These are phyloP conservation scores for Pythium phragmitis DNA, from an alignment of 352 stramenopile species.

Conservation along the genomic window DNA sequence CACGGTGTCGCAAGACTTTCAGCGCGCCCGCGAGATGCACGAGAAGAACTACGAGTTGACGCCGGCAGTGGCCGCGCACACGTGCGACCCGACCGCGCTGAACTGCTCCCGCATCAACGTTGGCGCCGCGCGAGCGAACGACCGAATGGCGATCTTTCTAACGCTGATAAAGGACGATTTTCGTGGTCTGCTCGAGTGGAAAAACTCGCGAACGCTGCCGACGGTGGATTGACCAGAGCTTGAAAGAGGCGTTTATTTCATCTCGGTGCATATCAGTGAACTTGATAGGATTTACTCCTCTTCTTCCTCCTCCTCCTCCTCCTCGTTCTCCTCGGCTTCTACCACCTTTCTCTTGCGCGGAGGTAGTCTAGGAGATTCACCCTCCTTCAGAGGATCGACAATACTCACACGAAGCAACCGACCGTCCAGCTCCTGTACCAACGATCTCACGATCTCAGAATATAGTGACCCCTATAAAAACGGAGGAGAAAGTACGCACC, in stretches of 20 bases:
- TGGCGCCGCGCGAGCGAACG: slow-evolving; percentile 65
- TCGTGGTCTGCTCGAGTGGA: slow-evolving; percentile 70
- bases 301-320: background rate
- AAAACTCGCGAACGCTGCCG: slow-evolving; percentile 64
- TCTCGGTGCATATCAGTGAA: slow-evolving; percentile 1
- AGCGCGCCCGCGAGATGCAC: slow-evolving; percentile 83
- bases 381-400: slow-evolving; percentile 43
- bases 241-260: background rate
- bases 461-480: background rate
- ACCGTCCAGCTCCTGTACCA: slow-evolving; percentile 57
- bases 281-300: background rate
- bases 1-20: slow-evolving; percentile 75
- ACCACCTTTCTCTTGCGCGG: background rate
- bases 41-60: slow-evolving; percentile 90
- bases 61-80: slow-evolving; percentile 41
- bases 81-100: slow-evolving; percentile 40
- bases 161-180: slow-evolving; percentile 70
- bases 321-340: background rate
- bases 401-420: slow-evolving; percentile 78
- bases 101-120: slow-evolving; percentile 74
- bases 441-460: background rate
- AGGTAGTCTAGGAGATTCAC: background rate
- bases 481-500: slow-evolving; percentile 16
- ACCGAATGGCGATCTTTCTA: slow-evolving; percentile 62
- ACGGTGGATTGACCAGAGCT: slow-evolving; percentile 33